Percentiles rank a stretch among this genome's conserved stretches.
Evolutionary conservation across 139 green algal genomes (phyloP).

Genomic region (Coelastrella sp.): DNA sequence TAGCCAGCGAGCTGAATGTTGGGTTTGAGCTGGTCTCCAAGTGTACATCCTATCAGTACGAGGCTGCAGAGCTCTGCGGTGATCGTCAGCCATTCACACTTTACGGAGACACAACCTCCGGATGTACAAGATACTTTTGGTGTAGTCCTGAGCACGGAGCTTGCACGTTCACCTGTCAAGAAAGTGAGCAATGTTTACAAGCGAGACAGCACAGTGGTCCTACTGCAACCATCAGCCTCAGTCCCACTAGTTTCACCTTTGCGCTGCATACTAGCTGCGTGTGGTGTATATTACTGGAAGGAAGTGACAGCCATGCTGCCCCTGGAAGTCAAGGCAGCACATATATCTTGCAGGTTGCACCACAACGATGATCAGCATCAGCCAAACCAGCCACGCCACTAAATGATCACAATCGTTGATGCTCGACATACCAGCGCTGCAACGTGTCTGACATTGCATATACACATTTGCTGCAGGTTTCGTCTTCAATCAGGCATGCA

Average conservation of each 20-base stretch:
- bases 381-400: too few relatives aligned
- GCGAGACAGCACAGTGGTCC: too few relatives aligned
- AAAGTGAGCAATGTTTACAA: background rate
- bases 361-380: too few relatives aligned
- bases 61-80: background rate
- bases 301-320: too few relatives aligned
- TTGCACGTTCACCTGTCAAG: background rate
- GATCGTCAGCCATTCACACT: conserved; percentile 6
- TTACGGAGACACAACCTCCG: background rate
- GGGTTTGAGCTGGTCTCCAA: conserved; percentile 15
- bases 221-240: too few relatives aligned
- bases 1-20: conserved; percentile 27
- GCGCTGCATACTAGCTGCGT: too few relatives aligned
- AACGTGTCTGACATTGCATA: background rate
- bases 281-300: too few relatives aligned
- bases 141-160: conserved; percentile 28
- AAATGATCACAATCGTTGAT: too few relatives aligned
- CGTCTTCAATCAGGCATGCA: conserved; percentile 17
- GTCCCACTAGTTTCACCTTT: too few relatives aligned
- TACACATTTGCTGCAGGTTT: background rate
- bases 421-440: background rate
- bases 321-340: too few relatives aligned
- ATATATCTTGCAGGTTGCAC: too few relatives aligned
- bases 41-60: conserved; percentile 1
- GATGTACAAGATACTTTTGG: conserved; percentile 30